Percentiles rank a stretch among this genome's conserved stretches.
Conservation (phyloP, 768 basidiomycete genomes). For the Mycena crocata region DNA sequence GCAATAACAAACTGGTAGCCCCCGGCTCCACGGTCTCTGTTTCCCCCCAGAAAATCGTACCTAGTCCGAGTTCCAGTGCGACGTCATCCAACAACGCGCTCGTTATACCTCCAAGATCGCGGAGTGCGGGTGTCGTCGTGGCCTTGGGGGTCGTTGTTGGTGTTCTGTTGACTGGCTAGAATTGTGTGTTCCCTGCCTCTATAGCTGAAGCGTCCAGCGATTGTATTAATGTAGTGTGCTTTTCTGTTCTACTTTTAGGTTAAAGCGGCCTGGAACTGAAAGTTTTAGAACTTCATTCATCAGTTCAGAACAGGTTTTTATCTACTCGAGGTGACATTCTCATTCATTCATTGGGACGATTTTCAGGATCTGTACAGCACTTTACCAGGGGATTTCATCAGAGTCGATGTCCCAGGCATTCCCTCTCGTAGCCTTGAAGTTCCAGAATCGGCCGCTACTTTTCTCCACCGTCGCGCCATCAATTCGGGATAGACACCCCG, state of each 20-base stretch:
- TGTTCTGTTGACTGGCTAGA: conserved; percentile 2
- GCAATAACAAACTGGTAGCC: conserved; percentile 21
- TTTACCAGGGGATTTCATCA: conserved; percentile 13
- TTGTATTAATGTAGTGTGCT: not conserved
- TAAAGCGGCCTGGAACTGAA: no score
- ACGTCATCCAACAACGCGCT: not conserved
- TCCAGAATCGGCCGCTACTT: conserved; percentile 1
- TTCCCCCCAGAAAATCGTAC: conserved; percentile 16
- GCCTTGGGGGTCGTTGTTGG: not conserved
- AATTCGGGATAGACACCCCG: conserved; percentile 1
- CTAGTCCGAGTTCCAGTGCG: conserved; percentile 15
- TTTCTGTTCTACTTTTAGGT: no score
- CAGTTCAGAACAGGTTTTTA: no score
- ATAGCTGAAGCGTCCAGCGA: no score
- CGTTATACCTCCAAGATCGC: not conserved
- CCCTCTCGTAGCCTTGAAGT: not conserved
- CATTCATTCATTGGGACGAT: no score
- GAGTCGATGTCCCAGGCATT: conserved; percentile 3
- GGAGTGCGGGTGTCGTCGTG: not conserved
- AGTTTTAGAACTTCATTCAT: no score
- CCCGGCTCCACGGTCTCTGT: conserved; percentile 25
- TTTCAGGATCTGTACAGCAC: no score
- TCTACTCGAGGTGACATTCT: no score
- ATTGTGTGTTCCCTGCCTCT: no score
- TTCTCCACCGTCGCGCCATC: conserved; percentile 14